Conservation (phyloP, 2,329 filamentous ascomycete genomes). For the Claviceps pazoutovae region DNA sequence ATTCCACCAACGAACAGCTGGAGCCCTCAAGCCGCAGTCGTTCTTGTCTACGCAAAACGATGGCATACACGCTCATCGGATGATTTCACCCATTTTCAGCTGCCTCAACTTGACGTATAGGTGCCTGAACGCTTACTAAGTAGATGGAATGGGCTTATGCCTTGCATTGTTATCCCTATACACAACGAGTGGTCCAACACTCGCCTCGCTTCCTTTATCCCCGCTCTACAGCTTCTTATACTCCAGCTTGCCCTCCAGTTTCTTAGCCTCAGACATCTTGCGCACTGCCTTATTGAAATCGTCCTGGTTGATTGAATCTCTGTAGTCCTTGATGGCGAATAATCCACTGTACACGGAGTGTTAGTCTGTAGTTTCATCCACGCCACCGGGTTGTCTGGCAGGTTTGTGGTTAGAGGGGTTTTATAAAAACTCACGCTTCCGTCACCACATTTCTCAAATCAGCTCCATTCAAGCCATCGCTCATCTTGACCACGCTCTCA, state of each 20-base stretch:
- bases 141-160: too few species aligned
- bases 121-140: too few species aligned
- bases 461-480: conserved; percentile 91
- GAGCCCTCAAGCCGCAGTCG: too few species aligned
- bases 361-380: neutral
- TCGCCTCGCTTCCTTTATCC: neutral
- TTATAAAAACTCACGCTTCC: conserved; percentile 64
- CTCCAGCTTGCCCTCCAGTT: conserved; percentile 93
- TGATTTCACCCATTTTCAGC: too few species aligned
- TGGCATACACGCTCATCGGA: too few species aligned
- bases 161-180: too few species aligned
- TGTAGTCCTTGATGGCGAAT: conserved; percentile 96
- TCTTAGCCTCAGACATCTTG: conserved; percentile 96
- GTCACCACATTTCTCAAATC: conserved; percentile 97
- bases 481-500: conserved; percentile 99
- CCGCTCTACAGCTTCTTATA: conserved; percentile 57
- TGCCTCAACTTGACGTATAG: too few species aligned
- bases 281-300: conserved; percentile 99
- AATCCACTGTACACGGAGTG: conserved; percentile 47
- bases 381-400: too few species aligned
- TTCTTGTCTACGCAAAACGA: too few species aligned
- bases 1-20: too few species aligned
- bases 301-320: conserved; percentile 92
- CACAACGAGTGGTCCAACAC: too few species aligned
- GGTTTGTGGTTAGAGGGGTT: neutral